A percentile compares a stretch with the other conserved stretches of the same genome.
These are phyloP conservation scores for Acanthamoeba triangularis DNA, from an alignment of 208 protist species.

Conservation along the genomic window DNA sequence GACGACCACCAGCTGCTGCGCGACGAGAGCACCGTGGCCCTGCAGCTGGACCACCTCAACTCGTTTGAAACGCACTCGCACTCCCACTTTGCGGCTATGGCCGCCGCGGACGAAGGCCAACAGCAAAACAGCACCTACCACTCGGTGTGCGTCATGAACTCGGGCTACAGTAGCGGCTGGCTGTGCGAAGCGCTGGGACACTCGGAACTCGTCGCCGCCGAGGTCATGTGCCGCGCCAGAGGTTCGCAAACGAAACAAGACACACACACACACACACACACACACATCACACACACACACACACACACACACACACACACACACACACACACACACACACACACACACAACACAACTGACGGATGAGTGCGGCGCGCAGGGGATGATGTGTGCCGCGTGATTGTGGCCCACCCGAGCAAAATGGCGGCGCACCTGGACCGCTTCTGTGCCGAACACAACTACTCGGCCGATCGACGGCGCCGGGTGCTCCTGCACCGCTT, in stretches of 20 bases:
- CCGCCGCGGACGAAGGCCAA: background rate
- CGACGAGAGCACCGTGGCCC: background rate
- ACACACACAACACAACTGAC: background rate
- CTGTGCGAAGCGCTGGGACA: background rate
- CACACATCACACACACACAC: no score
- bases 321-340: no score
- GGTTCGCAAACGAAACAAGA: no score
- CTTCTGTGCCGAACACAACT: constrained; percentile 46
- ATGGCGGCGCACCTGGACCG: constrained; percentile 9
- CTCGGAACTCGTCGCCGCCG: constrained; percentile 2
- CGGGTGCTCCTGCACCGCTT: constrained; percentile 3
- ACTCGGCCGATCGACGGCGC: background rate
- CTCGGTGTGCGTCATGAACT: constrained; percentile 69
- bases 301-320: background rate
- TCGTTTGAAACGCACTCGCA: constrained; percentile 36
- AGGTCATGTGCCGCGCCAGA: constrained; percentile 61
- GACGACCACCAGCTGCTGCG: no score
- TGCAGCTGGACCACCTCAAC: background rate
- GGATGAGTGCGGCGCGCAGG: background rate
- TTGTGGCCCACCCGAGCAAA: constrained; percentile 13
- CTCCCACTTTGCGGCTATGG: background rate
- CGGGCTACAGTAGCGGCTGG: constrained; percentile 71
- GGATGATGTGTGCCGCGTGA: constrained; percentile 22
- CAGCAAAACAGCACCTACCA: background rate
- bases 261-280: background rate